A percentile compares a stretch with the other conserved stretches of the same genome.
Evolutionary conservation across 495 filamentous ascomycete species (phyloP).

Genomic region (Neurospora sp.): DNA sequence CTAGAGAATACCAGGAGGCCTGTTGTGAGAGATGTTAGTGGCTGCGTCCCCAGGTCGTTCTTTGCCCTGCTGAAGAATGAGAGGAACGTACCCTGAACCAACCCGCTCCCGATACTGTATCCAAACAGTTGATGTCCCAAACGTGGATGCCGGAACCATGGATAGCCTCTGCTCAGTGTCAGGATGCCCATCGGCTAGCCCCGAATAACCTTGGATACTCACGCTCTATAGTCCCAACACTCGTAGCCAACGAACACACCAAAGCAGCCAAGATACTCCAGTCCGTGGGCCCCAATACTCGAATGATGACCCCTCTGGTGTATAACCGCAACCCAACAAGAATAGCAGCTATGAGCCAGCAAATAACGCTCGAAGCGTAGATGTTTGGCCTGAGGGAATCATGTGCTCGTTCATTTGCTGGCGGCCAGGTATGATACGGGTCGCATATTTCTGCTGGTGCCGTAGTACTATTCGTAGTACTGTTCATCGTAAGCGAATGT

Average conservation of each 20-base stretch:
- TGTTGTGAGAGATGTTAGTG: background rate
- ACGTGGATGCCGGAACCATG: conserved; percentile 19
- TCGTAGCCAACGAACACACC: conserved; percentile 17
- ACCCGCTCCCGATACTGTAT: conserved; percentile 5
- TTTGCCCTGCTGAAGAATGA: background rate
- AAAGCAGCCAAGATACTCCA: conserved; percentile 22
- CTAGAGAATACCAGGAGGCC: conserved; percentile 22
- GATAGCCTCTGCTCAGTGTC: conserved; percentile 11
- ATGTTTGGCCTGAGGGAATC: conserved; percentile 17
- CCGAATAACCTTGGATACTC: background rate
- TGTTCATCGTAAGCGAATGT: background rate
- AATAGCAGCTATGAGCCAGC: conserved; percentile 18
- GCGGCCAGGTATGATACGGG: background rate
- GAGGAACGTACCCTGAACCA: conserved; percentile 18
- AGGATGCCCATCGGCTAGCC: background rate
- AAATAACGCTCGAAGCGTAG: conserved; percentile 8
- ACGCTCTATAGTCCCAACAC: conserved; percentile 18
- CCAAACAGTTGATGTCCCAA: conserved; percentile 21
- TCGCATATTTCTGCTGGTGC: background rate
- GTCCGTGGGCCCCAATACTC: conserved; percentile 16
- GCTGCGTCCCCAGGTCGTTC: background rate
- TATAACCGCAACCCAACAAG: conserved; percentile 23
- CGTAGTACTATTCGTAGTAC: background rate
- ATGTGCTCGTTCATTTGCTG: conserved; percentile 11
- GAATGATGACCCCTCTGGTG: conserved; percentile 17